Evolutionary conservation across 176 grass and related monocot species (phyloP).

Genomic region (Alopecurus myosuroides): DNA sequence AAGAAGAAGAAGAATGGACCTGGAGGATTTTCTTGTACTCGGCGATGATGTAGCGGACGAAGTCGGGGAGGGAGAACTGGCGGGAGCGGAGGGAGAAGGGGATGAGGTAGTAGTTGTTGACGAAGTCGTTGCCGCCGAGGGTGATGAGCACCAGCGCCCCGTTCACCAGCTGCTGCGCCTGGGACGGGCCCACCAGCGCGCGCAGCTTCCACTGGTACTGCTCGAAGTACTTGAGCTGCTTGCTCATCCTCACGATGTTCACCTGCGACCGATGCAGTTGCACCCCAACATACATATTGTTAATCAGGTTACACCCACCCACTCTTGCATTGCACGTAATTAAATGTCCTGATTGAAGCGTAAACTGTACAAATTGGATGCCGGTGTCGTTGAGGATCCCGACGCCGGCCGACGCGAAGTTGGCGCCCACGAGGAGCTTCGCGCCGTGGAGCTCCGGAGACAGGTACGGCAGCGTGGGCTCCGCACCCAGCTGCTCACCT

Average conservation of each 20-base stretch:
- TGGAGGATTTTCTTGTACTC: conserved; percentile 70
- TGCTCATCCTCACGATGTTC: conserved; percentile 50
- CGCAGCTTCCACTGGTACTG: conserved; percentile 60
- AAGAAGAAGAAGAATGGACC: no score
- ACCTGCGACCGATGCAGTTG: conserved; percentile 24
- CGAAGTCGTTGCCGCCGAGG: conserved; percentile 93
- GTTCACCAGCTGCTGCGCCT: conserved; percentile 38
- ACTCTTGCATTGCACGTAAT: no score
- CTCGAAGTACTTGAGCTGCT: conserved; percentile 50
- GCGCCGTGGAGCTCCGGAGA: conserved; percentile 58
- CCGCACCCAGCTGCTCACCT: conserved; percentile 83
- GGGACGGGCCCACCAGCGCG: conserved; percentile 27
- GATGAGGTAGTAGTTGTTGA: conserved; percentile 98
- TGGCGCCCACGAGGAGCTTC: conserved; percentile 82
- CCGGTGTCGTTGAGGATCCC: conserved; percentile 98
- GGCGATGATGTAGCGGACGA: conserved; percentile 51
- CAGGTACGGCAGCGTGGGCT: conserved; percentile 74
- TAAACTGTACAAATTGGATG: conserved; percentile 92
- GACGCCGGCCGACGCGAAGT: conserved; percentile 91
- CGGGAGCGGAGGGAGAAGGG: conserved; percentile 58
- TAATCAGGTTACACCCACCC: no score
- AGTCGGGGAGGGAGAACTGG: conserved; percentile 76
- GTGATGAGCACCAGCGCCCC: conserved; percentile 68
- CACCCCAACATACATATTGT: neutral
- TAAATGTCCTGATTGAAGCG: no score